Evolutionary conservation across 805 yeast species (phyloP).

Genomic region (Kodamaea jinghongensis): DNA sequence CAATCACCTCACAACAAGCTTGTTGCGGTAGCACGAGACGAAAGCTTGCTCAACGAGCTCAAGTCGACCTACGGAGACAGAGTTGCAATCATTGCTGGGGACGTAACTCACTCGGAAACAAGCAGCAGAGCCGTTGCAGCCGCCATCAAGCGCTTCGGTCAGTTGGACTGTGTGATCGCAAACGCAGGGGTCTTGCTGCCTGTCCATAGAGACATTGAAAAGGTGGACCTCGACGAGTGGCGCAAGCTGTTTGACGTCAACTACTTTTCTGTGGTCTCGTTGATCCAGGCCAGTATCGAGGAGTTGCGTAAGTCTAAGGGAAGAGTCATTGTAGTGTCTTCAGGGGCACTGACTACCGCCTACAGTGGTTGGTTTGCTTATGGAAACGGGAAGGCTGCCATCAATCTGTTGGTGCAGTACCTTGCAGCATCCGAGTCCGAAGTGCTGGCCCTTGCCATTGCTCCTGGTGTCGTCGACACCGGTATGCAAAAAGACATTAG

Average conservation of each 20-base stretch:
- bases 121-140: constrained; percentile 38
- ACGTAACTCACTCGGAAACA: constrained; percentile 47
- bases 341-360: constrained; percentile 76
- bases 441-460: constrained; percentile 66
- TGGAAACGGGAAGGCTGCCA: constrained; percentile 88
- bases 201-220: constrained; percentile 49
- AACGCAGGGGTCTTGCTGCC: constrained; percentile 88
- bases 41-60: constrained; percentile 43
- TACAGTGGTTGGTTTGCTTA: constrained; percentile 85
- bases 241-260: constrained; percentile 67
- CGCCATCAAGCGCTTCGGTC: constrained; percentile 52
- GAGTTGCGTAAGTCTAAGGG: constrained; percentile 57
- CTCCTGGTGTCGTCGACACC: constrained; percentile 95
- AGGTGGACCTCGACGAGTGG: constrained; percentile 59
- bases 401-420: constrained; percentile 70
- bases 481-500: constrained; percentile 83
- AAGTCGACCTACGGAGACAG: constrained; percentile 44
- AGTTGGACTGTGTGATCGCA: constrained; percentile 61
- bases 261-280: constrained; percentile 67
- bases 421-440: constrained; percentile 64
- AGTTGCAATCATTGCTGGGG: constrained; percentile 56
- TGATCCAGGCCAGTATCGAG: constrained; percentile 57
- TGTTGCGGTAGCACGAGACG: constrained; percentile 73
- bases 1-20: constrained; percentile 36
- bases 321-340: constrained; percentile 72